Conservation (phyloP, 495 filamentous ascomycete species). For the Amniculicola lignicola region DNA sequence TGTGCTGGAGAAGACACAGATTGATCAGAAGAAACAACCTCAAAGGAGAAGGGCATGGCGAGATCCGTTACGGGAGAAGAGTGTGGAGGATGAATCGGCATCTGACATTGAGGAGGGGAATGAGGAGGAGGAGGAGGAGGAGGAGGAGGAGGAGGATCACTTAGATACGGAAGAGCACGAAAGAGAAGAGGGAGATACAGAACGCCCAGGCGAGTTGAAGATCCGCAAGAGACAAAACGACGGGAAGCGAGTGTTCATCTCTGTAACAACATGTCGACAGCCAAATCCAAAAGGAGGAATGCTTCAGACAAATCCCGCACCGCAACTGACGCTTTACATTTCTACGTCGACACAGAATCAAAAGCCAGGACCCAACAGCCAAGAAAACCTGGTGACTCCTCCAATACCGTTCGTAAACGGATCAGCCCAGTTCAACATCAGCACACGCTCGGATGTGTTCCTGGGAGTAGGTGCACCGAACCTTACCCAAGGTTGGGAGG, state of each 20-base stretch:
- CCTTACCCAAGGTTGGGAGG: constrained; percentile 51
- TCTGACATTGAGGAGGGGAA: background rate
- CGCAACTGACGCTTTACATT: constrained; percentile 74
- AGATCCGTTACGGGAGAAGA: background rate
- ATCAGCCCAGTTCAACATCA: constrained; percentile 56
- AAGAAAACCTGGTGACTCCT: constrained; percentile 44
- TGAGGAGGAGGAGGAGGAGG: constrained; percentile 7
- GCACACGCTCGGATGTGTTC: constrained; percentile 61
- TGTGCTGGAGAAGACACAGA: constrained; percentile 38
- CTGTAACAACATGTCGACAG: constrained; percentile 76
- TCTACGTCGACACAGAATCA: constrained; percentile 63
- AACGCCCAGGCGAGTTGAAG: no score
- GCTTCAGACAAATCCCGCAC: constrained; percentile 27
- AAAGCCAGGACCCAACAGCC: constrained; percentile 60
- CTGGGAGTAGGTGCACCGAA: constrained; percentile 70
- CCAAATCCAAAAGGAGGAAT: constrained; percentile 53
- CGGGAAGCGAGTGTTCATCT: constrained; percentile 59
- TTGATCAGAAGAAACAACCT: no score
- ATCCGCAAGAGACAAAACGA: constrained; percentile 10
- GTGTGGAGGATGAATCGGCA: background rate
- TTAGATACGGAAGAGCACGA: no score
- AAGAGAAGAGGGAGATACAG: no score
- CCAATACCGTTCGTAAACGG: constrained; percentile 53
- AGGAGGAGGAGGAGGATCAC: constrained; percentile 12
- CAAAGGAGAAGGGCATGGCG: background rate